These are phyloP conservation scores for Lentinula novae-zelandiae DNA, from an alignment of 1,284 basidiomycete genomes.

Conservation along the genomic window DNA sequence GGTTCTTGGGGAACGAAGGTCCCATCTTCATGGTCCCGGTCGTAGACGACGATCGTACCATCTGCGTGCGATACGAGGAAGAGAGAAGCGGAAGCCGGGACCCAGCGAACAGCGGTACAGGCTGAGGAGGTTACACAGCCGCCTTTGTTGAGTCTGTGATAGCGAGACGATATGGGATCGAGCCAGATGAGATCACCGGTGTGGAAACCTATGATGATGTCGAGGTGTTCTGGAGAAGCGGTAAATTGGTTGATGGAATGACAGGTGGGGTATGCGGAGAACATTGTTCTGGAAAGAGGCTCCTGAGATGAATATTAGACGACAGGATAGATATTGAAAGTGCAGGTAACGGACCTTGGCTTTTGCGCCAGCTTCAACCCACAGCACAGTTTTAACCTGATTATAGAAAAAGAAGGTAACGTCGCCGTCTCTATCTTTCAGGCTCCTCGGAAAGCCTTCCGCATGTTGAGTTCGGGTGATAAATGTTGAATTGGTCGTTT, in stretches of 20 bases:
- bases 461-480: constrained; percentile 79
- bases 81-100: constrained; percentile 79
- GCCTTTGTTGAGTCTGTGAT: constrained; percentile 89
- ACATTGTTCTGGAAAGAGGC: constrained; percentile 81
- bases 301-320: constrained; percentile 51
- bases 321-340: constrained; percentile 16
- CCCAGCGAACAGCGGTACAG: constrained; percentile 86
- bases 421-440: constrained; percentile 81
- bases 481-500: constrained; percentile 86
- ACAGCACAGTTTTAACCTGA: constrained; percentile 72
- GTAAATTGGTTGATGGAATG: constrained; percentile 85
- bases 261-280: constrained; percentile 84
- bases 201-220: constrained; percentile 89
- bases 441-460: constrained; percentile 71
- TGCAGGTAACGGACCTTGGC: constrained; percentile 51
- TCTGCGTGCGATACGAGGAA: constrained; percentile 92
- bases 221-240: constrained; percentile 73
- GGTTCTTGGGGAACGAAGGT: constrained; percentile 62
- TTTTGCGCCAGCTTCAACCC: constrained; percentile 78
- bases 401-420: constrained; percentile 84
- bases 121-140: constrained; percentile 78
- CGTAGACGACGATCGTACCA: constrained; percentile 84
- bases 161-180: constrained; percentile 82
- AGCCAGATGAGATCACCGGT: constrained; percentile 94
- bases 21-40: constrained; percentile 87